phyloP scores from a whole-genome alignment of 225 moss, liverwort and hornwort species.

The Climacium dendroides region DNA sequence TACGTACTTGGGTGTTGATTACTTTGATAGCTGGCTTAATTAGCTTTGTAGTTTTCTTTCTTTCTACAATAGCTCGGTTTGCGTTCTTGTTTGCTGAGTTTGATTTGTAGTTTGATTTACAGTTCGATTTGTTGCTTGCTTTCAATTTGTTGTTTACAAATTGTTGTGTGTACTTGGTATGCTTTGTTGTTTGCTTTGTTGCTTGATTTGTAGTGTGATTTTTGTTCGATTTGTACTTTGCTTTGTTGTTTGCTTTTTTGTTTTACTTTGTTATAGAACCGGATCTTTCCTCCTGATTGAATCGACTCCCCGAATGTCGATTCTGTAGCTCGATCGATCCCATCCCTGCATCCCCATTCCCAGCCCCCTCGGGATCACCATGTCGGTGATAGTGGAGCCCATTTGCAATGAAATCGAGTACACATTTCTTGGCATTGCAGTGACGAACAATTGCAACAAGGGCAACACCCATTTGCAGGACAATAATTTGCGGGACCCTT shows the following conservation, averaged over 20 bases:
- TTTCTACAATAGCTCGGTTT: not conserved
- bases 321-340: not conserved
- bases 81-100: not conserved
- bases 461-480: not conserved
- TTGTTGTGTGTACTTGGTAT: not conserved
- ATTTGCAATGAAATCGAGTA: constrained; percentile 11
- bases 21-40: not conserved
- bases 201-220: not conserved
- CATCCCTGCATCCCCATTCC: too few species aligned
- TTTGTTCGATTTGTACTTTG: not conserved
- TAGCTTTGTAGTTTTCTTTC: not conserved
- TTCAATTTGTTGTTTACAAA: too few species aligned
- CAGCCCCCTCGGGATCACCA: not conserved
- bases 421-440: constrained; percentile 15
- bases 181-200: not conserved
- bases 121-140: not conserved
- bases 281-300: not conserved
- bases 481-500: not conserved
- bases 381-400: constrained; percentile 4
- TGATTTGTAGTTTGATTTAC: not conserved
- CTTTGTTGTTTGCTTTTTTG: not conserved
- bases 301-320: not conserved
- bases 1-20: not conserved
- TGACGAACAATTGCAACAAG: not conserved
- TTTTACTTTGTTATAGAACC: not conserved